These are phyloP conservation scores for Lentithecium fluviatile DNA, from an alignment of 495 filamentous ascomycete species.

Conservation along the genomic window DNA sequence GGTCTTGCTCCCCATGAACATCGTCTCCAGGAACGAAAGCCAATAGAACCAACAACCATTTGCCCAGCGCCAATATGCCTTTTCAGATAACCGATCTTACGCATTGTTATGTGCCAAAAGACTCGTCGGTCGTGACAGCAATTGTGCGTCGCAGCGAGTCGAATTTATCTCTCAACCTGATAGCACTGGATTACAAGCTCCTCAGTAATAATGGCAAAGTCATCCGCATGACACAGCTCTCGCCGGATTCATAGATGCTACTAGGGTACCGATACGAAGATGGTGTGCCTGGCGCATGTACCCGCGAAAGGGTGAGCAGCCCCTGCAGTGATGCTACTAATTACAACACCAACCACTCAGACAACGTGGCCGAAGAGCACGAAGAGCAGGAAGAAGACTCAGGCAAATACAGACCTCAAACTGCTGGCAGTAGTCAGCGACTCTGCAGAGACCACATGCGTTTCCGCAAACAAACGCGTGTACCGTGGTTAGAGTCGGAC, in stretches of 20 bases:
- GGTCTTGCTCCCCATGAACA: conserved; percentile 15
- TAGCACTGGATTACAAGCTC: conserved; percentile 11
- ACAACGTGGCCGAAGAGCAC: conserved; percentile 1
- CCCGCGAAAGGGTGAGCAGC: conserved; percentile 5
- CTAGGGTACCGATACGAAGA: conserved; percentile 15
- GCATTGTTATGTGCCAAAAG: conserved; percentile 13
- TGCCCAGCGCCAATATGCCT: conserved; percentile 8
- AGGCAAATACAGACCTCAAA: neutral
- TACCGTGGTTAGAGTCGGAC: conserved; percentile 8
- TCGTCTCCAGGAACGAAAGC: conserved; percentile 13
- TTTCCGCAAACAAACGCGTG: conserved; percentile 1
- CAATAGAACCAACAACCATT: neutral
- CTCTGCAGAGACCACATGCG: neutral
- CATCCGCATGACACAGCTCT: conserved; percentile 12
- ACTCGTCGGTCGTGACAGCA: conserved; percentile 14
- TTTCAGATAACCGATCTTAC: conserved; percentile 27
- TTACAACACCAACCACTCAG: conserved; percentile 1
- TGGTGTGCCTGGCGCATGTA: conserved; percentile 15
- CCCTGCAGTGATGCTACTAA: conserved; percentile 1
- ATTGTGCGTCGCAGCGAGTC: conserved; percentile 13
- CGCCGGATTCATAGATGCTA: conserved; percentile 20
- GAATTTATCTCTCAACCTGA: conserved; percentile 3
- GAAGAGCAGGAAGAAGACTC: neutral
- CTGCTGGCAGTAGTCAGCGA: neutral
- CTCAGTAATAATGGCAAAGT: conserved; percentile 17